Conservation (phyloP, 306 rosid species). For the Biancaea sappan region DNA sequence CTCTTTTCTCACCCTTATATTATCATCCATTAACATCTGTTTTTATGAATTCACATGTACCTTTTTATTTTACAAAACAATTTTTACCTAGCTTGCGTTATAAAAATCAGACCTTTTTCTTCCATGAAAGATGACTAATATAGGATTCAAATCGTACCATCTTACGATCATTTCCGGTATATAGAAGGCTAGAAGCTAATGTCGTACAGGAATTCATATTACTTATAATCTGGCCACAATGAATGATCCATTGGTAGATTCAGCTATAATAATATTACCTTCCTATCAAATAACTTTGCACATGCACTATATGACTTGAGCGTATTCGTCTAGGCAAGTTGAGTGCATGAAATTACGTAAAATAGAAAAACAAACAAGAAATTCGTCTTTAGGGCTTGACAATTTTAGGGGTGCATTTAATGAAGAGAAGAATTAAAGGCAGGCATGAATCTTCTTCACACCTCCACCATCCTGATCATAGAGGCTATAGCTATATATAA, state of each 20-base stretch:
- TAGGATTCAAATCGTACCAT: neutral
- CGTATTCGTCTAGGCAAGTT: neutral
- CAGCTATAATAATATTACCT: neutral
- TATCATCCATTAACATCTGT: neutral
- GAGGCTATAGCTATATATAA: neutral
- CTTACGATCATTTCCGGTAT: neutral
- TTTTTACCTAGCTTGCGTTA: too few relatives aligned
- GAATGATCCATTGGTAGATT: neutral
- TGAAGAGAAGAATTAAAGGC: neutral
- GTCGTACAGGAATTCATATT: too few relatives aligned
- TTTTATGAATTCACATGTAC: too few relatives aligned
- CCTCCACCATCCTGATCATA: neutral
- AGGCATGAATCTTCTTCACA: neutral
- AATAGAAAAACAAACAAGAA: neutral
- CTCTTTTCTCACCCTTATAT: neutral
- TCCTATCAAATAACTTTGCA: neutral
- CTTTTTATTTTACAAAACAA: too few relatives aligned
- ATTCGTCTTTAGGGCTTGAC: neutral
- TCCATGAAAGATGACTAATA: too few relatives aligned
- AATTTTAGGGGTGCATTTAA: neutral
- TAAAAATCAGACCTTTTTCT: too few relatives aligned
- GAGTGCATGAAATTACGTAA: neutral
- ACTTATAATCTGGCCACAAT: neutral
- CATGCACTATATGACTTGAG: neutral
- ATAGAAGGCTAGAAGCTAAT: neutral